Evolutionary conservation across 2,329 filamentous ascomycete genomes (phyloP), one percentile per base, ranked within the genome.

Genomic region (Sporothrix sp.): DNA sequence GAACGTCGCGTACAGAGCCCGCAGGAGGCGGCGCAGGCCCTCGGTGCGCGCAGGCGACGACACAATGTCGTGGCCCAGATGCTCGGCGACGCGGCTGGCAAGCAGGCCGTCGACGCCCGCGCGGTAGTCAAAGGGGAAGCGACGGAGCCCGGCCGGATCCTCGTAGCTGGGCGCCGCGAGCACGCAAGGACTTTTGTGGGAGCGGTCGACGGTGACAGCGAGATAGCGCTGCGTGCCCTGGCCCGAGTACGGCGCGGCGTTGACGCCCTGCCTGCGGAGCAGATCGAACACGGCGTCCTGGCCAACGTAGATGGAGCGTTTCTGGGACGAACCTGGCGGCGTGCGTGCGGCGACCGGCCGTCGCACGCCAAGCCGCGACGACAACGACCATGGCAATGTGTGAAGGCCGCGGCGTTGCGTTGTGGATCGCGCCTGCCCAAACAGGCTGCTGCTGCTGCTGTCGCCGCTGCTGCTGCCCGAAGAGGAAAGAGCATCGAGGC

Each of bases 161-260:
- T 16, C 11, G 32, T 30, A 21, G 4, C 27, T 20, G 1, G 78
- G 73, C 1, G 82, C 79, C 9, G 74, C 75, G 52, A 84, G 70
- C 39, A 89, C 74, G 59, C 79, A 83, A 2, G 84, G 84, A 8
- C 71, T 76, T 45, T 77, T 70, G 14, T 73, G 70, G 11, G 74
- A 72, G 45, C 85, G 76, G 62, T 87, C 81, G 44, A 88, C 71
- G 4, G 78, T 78, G 49, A 90, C 71, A 33, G 77, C 78, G 10
- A 89, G 60, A 40, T 79, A 75, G 52, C 73, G 70, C 28, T 70
- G 66, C 3, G 66, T 64, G 2, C 62, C 59, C 10, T 61, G 61
- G 35, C 63, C 59, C 2, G 66, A 60, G 50, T 69, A 59, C 39
- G 66, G 57, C 39, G 65, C 59, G 47, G 72, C 65, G 51, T 67